phyloP scores from a whole-genome alignment of 305 asterid genomes.

The Fraxinus floribunda region DNA sequence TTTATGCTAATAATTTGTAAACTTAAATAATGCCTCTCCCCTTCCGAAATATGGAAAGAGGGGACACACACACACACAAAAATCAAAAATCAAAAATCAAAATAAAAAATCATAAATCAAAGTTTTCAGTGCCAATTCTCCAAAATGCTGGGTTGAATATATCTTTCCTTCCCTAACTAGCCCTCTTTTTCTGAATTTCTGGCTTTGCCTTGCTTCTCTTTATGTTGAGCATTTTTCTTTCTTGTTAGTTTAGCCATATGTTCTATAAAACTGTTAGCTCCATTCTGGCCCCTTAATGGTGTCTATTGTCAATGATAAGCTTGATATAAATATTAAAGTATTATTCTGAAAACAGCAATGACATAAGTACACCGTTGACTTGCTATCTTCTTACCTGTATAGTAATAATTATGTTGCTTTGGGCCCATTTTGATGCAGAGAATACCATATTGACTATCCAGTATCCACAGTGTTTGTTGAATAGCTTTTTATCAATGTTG shows the following conservation, averaged over 20 bases:
- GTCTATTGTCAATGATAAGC: not conserved
- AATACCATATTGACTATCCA: not conserved
- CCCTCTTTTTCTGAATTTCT: not conserved
- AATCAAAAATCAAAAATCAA: not conserved
- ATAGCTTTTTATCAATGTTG: not conserved
- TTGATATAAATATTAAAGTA: not conserved
- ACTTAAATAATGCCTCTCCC: not conserved
- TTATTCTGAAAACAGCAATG: conserved; percentile 1
- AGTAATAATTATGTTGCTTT: not conserved
- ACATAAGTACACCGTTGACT: not conserved
- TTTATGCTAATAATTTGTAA: conserved; percentile 5
- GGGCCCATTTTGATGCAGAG: not conserved
- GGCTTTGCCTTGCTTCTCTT: conserved; percentile 10
- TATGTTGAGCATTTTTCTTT: not conserved
- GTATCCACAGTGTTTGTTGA: not conserved
- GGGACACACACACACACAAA: too few relatives aligned
- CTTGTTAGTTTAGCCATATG: not conserved
- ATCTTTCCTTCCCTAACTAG: not conserved
- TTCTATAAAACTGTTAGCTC: not conserved
- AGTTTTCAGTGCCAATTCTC: not conserved
- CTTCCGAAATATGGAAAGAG: not conserved
- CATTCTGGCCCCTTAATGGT: not conserved
- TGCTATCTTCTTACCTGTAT: not conserved
- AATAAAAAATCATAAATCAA: not conserved
- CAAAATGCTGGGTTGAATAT: not conserved